phyloP scores from a whole-genome alignment of 257 asterid genomes.

The Echium plantagineum region DNA sequence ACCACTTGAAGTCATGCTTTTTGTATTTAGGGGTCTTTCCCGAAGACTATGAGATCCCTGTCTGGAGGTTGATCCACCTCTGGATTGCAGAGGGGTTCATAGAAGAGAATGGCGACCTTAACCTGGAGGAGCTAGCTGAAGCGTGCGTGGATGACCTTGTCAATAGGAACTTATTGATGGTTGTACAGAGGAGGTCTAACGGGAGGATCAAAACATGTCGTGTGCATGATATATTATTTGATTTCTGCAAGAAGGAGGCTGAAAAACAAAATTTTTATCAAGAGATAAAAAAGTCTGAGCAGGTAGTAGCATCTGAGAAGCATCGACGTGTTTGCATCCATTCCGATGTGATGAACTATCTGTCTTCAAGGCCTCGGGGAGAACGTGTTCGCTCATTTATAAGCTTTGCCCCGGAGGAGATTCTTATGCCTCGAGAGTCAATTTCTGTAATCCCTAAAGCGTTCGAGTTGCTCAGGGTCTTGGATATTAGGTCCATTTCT shows the following conservation, averaged over 20 bases:
- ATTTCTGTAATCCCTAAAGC: not conserved
- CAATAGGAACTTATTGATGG: conserved; percentile 32
- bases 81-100: conserved; percentile 54
- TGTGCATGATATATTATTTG: conserved; percentile 28
- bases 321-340: conserved; percentile 14
- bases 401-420: conserved; percentile 3
- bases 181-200: conserved; percentile 12
- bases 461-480: conserved; percentile 9
- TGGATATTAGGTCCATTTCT: conserved; percentile 7
- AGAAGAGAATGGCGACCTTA: conserved; percentile 1
- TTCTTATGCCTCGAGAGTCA: not conserved
- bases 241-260: conserved; percentile 20
- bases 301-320: not conserved
- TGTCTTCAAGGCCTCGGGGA: conserved; percentile 1
- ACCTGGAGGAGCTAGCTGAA: conserved; percentile 30
- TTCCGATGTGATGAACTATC: conserved; percentile 2
- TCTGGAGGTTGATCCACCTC: conserved; percentile 20
- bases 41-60: conserved; percentile 21
- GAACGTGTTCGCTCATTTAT: conserved; percentile 14
- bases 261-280: not conserved
- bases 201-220: conserved; percentile 32
- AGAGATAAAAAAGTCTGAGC: not conserved
- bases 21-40: conserved; percentile 43
- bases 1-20: conserved; percentile 33
- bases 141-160: conserved; percentile 28